A percentile compares a stretch with the other conserved stretches of the same genome.
Conservation (phyloP, 495 filamentous ascomycete species). For the Geoglossum glabrum region DNA sequence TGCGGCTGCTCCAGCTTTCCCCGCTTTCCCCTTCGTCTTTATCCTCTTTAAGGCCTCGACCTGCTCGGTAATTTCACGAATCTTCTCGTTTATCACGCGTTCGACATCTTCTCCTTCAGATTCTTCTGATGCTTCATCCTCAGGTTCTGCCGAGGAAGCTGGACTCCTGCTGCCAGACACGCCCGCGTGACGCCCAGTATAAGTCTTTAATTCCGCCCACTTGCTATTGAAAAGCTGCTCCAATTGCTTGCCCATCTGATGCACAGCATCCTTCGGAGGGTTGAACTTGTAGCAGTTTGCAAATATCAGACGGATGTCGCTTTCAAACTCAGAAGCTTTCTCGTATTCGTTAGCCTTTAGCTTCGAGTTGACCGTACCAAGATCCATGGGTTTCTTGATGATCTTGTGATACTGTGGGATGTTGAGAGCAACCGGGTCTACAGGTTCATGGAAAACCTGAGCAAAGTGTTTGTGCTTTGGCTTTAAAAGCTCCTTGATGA, state of each 20-base stretch:
- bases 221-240: slow-evolving; percentile 53
- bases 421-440: slow-evolving; percentile 85
- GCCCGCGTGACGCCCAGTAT: slow-evolving; percentile 54
- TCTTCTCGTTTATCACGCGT: slow-evolving; percentile 41
- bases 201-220: slow-evolving; percentile 53
- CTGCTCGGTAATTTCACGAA: slow-evolving; percentile 36
- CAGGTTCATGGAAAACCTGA: slow-evolving; percentile 54
- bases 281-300: slow-evolving; percentile 88
- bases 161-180: slow-evolving; percentile 24
- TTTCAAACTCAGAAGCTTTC: slow-evolving; percentile 66
- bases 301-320: slow-evolving; percentile 65
- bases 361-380: slow-evolving; percentile 56
- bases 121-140: slow-evolving; percentile 44
- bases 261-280: slow-evolving; percentile 51
- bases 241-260: slow-evolving; percentile 44
- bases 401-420: slow-evolving; percentile 85
- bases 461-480: slow-evolving; percentile 43
- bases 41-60: slow-evolving; percentile 42
- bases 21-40: slow-evolving; percentile 24
- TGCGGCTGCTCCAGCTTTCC: slow-evolving; percentile 20
- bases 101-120: slow-evolving; percentile 34
- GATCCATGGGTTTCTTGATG: slow-evolving; percentile 93
- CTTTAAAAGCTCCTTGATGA: slow-evolving; percentile 59
- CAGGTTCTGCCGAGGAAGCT: slow-evolving; percentile 31
- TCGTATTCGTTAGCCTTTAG: slow-evolving; percentile 64